Evolutionary conservation across 1,139 yeast species (phyloP), one percentile per base, ranked within the genome.

Genomic region (Blastobotrys indianensis): DNA sequence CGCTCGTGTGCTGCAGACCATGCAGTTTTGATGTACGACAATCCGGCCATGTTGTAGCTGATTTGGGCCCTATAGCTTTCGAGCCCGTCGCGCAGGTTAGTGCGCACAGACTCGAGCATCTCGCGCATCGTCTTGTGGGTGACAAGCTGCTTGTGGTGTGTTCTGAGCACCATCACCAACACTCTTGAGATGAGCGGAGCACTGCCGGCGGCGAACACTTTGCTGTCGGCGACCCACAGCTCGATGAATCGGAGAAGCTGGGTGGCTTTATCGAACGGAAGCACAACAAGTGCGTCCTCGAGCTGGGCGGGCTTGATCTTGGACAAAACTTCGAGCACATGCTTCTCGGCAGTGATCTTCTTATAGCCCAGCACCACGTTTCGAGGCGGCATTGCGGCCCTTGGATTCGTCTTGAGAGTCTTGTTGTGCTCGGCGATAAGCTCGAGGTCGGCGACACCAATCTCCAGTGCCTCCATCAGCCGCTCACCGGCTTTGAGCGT

Each of bases 401-500:
- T 20, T 69, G 73, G 59, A 57, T 54, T 59, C 49, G 68, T 70
- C 52, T 68, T 72, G 42, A 69, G 48, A 32, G 57, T 76, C 74
- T 55, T 59, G 37, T 66, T 62, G 58, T 82, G 81, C 44, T 73
- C 75, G 47, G 73, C 77, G 29, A 65, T 62, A n/a, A 77, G 77
- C 37, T 77, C 80, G 37, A 86, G 68, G 56, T 88, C 97, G 48
- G 77, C 79, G 29, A 70, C 68, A 2, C 95, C 95, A 53, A 90
- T 72, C 54, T 92, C 97, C 41, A 92, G 70, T 0, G 97, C 97
- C 61, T 92, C 98, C 77, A 88, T 82, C 43, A 92, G 69, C 58
- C 82, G 82, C 66, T 92, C 99, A 55, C 98, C 97, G 0, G 97
- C 94, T 65, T 92, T 92, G 59, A 92, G 75, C 1, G 97, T 85